Conservation (phyloP, 495 filamentous ascomycete genomes). For the Aspergillus panamensis region DNA sequence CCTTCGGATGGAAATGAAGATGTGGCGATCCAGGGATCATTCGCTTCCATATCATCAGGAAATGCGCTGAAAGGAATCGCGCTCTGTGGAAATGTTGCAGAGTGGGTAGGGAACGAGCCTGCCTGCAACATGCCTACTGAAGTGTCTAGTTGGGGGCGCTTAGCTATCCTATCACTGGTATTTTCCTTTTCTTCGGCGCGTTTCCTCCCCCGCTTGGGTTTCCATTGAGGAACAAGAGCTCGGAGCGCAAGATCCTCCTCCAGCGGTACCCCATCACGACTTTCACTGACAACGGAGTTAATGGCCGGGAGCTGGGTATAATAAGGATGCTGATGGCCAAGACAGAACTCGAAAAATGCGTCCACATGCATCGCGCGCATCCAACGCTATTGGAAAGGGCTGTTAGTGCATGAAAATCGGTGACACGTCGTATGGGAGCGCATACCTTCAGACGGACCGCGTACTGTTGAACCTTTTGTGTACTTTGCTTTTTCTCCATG, state of each 20-base stretch:
- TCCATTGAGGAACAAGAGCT: constrained; percentile 83
- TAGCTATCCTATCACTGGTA: constrained; percentile 49
- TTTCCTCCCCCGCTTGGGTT: constrained; percentile 83
- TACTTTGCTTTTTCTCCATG: constrained; percentile 80
- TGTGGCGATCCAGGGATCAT: constrained; percentile 55
- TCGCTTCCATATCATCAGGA: constrained; percentile 47
- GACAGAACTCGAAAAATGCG: constrained; percentile 90
- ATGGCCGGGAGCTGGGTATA: constrained; percentile 73
- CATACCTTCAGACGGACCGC: constrained; percentile 85
- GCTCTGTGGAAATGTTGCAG: constrained; percentile 52
- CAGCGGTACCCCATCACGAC: constrained; percentile 79
- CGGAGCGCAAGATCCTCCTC: constrained; percentile 93
- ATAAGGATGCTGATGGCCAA: constrained; percentile 76
- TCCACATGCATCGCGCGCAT: constrained; percentile 98
- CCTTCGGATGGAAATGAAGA: constrained; percentile 32
- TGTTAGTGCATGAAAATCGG: constrained; percentile 2
- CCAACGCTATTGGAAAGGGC: constrained; percentile 63
- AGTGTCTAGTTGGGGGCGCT: constrained; percentile 67
- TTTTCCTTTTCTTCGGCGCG: constrained; percentile 74
- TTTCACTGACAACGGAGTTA: constrained; percentile 57
- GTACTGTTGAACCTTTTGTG: constrained; percentile 97
- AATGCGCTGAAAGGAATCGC: constrained; percentile 61
- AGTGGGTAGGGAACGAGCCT: constrained; percentile 48
- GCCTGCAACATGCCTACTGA: constrained; percentile 58
- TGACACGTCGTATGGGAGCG: constrained; percentile 14